Conservation (phyloP, 164 flowering plant genomes). For the Piper longum region DNA sequence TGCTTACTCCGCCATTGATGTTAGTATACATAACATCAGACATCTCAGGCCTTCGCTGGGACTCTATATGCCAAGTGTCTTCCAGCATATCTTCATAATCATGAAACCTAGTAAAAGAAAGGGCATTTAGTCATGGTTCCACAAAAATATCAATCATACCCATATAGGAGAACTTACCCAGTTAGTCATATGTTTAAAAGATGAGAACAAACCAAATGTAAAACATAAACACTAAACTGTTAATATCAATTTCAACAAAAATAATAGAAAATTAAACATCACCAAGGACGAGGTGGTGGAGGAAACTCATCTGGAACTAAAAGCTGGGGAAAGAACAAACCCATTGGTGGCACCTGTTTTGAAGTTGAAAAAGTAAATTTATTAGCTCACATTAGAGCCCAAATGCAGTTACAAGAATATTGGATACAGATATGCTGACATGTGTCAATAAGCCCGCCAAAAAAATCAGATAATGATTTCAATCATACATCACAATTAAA, state of each 20-base stretch:
- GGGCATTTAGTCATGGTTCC: too few relatives aligned
- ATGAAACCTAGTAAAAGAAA: slow-evolving; percentile 45
- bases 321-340: slow-evolving; percentile 82
- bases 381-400: background rate
- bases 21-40: slow-evolving; percentile 55
- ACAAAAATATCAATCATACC: too few relatives aligned
- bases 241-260: background rate
- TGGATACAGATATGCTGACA: background rate
- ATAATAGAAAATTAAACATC: slow-evolving; percentile 11
- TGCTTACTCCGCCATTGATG: slow-evolving; percentile 38
- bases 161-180: too few relatives aligned
- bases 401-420: background rate
- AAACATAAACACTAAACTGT: too few relatives aligned
- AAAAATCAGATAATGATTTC: background rate
- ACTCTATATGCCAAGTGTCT: slow-evolving; percentile 72
- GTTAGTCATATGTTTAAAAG: too few relatives aligned
- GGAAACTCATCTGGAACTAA: slow-evolving; percentile 86
- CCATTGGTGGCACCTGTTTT: slow-evolving; percentile 92
- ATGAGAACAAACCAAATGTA: too few relatives aligned
- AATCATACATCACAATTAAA: background rate
- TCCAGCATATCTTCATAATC: slow-evolving; percentile 93
- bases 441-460: background rate
- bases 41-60: slow-evolving; percentile 51
- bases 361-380: background rate
- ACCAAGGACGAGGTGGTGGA: slow-evolving; percentile 90